Percentiles rank a stretch among this genome's conserved stretches.
Conservation (phyloP, 2,329 filamentous ascomycete species). For the Trichophyton mentagrophytes region DNA sequence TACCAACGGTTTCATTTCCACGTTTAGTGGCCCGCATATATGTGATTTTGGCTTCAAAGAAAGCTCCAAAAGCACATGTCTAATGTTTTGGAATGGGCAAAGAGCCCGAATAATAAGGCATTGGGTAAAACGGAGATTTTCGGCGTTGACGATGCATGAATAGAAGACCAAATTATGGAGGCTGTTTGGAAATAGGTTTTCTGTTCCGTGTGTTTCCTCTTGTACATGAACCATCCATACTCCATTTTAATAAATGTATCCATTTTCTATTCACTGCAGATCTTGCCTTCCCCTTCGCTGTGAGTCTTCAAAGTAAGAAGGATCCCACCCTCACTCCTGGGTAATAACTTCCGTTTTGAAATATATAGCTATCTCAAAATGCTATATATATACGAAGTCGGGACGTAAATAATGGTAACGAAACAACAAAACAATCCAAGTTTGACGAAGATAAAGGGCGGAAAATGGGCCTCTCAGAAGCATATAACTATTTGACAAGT, state of each 20-base stretch:
- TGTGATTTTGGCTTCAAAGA: neutral
- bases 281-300: neutral
- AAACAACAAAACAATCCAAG: neutral
- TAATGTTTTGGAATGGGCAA: neutral
- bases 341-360: neutral
- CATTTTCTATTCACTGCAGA: neutral
- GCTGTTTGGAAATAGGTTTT: neutral
- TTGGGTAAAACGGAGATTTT: neutral
- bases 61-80: neutral
- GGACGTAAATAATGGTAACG: neutral
- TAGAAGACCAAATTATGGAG: neutral
- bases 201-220: neutral
- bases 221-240: neutral
- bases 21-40: neutral
- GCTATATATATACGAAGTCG: neutral
- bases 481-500: constrained; percentile 12
- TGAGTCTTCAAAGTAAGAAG: neutral
- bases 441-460: neutral
- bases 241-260: neutral
- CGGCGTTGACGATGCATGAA: constrained; percentile 2
- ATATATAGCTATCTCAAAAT: neutral
- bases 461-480: constrained; percentile 11
- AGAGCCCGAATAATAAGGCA: neutral
- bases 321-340: neutral
- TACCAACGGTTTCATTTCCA: neutral